Base-by-base conservation (phyloP, 2,329 filamentous ascomycete genomes). In the Fusarium verrucosum region DNA sequence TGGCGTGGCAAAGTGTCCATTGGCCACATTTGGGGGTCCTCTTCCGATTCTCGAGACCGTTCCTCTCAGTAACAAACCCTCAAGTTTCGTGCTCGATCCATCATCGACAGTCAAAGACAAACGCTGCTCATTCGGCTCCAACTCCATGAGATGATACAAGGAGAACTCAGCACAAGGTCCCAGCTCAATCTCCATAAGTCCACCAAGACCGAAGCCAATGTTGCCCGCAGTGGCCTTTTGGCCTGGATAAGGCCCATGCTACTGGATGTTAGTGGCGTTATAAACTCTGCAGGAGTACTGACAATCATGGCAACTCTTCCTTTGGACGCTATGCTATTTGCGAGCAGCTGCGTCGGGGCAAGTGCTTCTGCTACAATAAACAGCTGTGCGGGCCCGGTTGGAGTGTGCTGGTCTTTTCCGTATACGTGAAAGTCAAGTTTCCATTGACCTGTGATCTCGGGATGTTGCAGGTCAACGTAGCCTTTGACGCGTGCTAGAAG, bases 151-250 rank as follows among this genome's bases (percentile, higher is more conserved):
- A 63, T 85, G 83, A 45, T 84, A 85, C 3, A 84, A 65, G 9
- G 72, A 79, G 61, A 83, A 84, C 42, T 80, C 73, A 9, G 77
- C 73, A 56, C 75, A 80, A 4, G 76, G 75, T 0, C 83, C 72
- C 8, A 67, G 22, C 16, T 73, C 70, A 25, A 74, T 51, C 32
- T 74, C 72, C 67, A 73, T 67, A 2, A 66, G 44, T 0, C 73
- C 76, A 0, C 72, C 73, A 17, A 75, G 69, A 0, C 73, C 72
- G 6, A 73, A 73, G 0, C 79, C 82, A 38, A 86, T 79, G 56
- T 85, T 85, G 0, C 84, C 84, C 0, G 78, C 75, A 0, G 82
- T 86, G 0, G 82, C 83, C n/a, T 81, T 80, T 65, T 86, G 83
- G 1, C 79, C 78, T 0, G 75, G 72, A 50, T 86, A 86, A 0